Base-by-base conservation (phyloP, 768 basidiomycete species). In the Phanerochaete sordida region DNA sequence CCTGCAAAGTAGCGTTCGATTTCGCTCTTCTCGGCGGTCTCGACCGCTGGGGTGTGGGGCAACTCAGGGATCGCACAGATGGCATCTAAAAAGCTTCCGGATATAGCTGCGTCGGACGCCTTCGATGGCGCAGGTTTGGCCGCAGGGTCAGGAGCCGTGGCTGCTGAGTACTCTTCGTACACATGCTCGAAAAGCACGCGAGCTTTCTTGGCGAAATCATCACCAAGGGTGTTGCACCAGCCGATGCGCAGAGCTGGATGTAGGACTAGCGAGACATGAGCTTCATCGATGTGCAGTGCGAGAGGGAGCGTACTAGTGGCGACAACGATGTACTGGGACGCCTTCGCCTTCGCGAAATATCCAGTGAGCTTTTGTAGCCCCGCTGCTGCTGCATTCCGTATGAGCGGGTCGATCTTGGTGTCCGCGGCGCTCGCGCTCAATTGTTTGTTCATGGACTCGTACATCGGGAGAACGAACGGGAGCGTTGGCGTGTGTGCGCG, bases 401-500 rank as follows among this genome's bases (percentile, higher is more conserved):
- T 48, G 2, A 50, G 43, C 19, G 56, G 48, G 9, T 62, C 51
- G n/a, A 44, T 23, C 6, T 52, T 44, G 0, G 27, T 24, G 33
- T 66, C 23, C 19, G 7, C 47, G 4, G 26, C 33, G 3, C 57
- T 37, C 8, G 39, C 47, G 12, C 52, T 30, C 26, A 75, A 65
- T 15, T 70, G 63, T 16, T 56, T 31, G 11, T 65, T 55, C 65
- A 76, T 70, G 27, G 61, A 48, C 33, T 65, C 50, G 54, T 72
- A 76, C 53, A 73, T 60, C 1, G 73, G 73, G 28, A 75, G 64
- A 2, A 72, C 70, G 43, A 61, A 74, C 6, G 73, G 70, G 31
- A 74, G 63, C 8, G 74, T 74, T 6, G 72, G 72, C 15, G 47
- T 60, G 2, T 46, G 55, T 19, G 62, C 47, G 6, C 47, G 57